Evolutionary conservation across 352 stramenopile genomes (phyloP).

Genomic region (Aphanomyces stellatus): DNA sequence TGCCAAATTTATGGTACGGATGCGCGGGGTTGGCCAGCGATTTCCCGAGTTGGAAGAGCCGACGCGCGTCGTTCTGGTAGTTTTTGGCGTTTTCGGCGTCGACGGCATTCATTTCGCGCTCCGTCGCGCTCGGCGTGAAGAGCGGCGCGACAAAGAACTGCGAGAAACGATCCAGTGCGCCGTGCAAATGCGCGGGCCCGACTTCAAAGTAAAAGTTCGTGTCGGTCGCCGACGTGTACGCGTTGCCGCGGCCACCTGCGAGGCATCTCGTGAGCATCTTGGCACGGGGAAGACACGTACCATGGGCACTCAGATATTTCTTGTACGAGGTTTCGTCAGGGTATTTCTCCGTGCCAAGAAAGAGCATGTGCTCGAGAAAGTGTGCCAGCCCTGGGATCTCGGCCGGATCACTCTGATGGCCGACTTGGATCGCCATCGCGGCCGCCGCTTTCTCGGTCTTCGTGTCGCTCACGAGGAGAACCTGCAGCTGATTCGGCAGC

Average conservation of each 20-base stretch:
- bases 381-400: slow-evolving; percentile 84
- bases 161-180: slow-evolving; percentile 92
- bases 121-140: slow-evolving; percentile 85
- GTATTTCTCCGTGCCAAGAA: slow-evolving; percentile 94
- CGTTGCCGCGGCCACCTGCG: slow-evolving; percentile 85
- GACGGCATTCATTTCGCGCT: slow-evolving; percentile 94
- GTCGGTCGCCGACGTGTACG: slow-evolving; percentile 93
- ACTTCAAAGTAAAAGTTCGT: slow-evolving; percentile 98
- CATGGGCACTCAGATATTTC: slow-evolving; percentile 88
- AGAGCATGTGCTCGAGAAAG: slow-evolving; percentile 97
- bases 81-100: slow-evolving; percentile 97
- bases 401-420: slow-evolving; percentile 84
- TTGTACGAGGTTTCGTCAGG: slow-evolving; percentile 94
- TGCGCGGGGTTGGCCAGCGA: slow-evolving; percentile 56
- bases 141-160: slow-evolving; percentile 97
- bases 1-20: slow-evolving; percentile 87
- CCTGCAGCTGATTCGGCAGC: slow-evolving; percentile 49
- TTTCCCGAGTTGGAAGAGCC: slow-evolving; percentile 81
- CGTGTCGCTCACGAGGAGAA: slow-evolving; percentile 87
- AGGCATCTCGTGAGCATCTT: background rate
- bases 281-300: slow-evolving; percentile 20
- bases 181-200: slow-evolving; percentile 56
- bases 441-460: slow-evolving; percentile 87
- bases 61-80: slow-evolving; percentile 87
- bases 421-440: slow-evolving; percentile 94